Evolutionary conservation across 345 rosid genomes (phyloP).

Genomic region (Alliaria petiolata): DNA sequence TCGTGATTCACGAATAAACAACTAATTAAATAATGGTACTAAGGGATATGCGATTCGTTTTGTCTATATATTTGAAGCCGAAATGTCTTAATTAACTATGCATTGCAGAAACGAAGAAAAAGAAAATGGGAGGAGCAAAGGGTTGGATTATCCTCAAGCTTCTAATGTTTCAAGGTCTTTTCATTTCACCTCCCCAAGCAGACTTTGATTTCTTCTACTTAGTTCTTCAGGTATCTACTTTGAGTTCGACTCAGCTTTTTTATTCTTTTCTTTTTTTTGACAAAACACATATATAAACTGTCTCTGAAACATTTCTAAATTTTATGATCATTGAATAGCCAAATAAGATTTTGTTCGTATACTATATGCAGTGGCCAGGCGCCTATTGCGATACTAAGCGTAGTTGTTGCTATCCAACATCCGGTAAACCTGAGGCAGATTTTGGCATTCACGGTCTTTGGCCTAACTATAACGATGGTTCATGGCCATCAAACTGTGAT

Average conservation of each 20-base stretch:
- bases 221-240: conserved; percentile 52
- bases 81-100: neutral
- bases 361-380: conserved; percentile 87
- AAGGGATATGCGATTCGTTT: neutral
- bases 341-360: neutral
- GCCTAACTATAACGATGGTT: conserved; percentile 76
- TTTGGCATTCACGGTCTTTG: conserved; percentile 93
- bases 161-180: conserved; percentile 43
- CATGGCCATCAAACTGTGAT: conserved; percentile 62
- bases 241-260: neutral
- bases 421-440: conserved; percentile 79
- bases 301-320: neutral
- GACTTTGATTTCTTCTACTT: conserved; percentile 92
- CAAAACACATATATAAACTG: neutral
- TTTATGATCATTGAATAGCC: neutral
- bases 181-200: conserved; percentile 35
- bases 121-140: conserved; percentile 7
- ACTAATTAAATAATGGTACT: neutral
- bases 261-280: neutral
- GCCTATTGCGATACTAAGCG: conserved; percentile 69
- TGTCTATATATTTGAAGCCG: conserved; percentile 14
- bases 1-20: neutral
- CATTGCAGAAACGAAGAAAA: neutral
- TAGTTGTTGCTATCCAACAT: conserved; percentile 71
- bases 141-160: conserved; percentile 27